Conservation (phyloP, 2,329 filamentous ascomycete species). For the Trichoderma sp. region DNA sequence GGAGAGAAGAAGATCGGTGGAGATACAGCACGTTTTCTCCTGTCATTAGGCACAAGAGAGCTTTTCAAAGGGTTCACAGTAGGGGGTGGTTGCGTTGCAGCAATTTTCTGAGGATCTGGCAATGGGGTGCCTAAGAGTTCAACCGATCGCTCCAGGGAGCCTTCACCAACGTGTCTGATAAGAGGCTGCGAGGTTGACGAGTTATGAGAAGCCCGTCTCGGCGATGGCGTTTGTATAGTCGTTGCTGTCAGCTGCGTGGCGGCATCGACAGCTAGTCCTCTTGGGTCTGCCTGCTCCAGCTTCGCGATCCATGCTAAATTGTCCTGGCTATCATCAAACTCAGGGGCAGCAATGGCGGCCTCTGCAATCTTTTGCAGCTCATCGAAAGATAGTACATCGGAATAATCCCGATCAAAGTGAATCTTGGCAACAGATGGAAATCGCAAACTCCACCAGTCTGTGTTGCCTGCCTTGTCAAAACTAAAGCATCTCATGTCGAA, state of each 20-base stretch:
- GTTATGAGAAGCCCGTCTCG: slow-evolving; percentile 36
- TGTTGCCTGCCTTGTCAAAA: slow-evolving; percentile 73
- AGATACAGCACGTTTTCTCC: slow-evolving; percentile 12
- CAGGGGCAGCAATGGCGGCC: slow-evolving; percentile 55
- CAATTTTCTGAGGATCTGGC: neutral
- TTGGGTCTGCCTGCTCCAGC: slow-evolving; percentile 60
- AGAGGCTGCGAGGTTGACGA: slow-evolving; percentile 31
- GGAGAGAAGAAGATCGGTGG: slow-evolving; percentile 8
- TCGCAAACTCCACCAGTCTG: slow-evolving; percentile 72
- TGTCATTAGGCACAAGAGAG: slow-evolving; percentile 26
- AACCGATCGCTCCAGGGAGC: slow-evolving; percentile 4
- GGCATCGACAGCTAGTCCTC: slow-evolving; percentile 48
- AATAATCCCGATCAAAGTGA: slow-evolving; percentile 73
- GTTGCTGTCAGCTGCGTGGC: slow-evolving; percentile 52
- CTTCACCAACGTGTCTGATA: neutral
- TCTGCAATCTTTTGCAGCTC: slow-evolving; percentile 71
- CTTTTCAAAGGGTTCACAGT: neutral
- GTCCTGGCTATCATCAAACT: slow-evolving; percentile 62
- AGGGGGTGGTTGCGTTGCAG: neutral
- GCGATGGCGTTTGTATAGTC: slow-evolving; percentile 43
- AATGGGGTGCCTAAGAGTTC: neutral
- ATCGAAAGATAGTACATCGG: slow-evolving; percentile 69
- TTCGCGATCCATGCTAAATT: slow-evolving; percentile 63
- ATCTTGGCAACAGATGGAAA: slow-evolving; percentile 79
- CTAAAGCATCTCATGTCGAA: slow-evolving; percentile 81